Evolutionary conservation across 1,139 yeast genomes (phyloP), one percentile per base, ranked within the genome.

Genomic region (Scheffersomyces segobiensis): DNA sequence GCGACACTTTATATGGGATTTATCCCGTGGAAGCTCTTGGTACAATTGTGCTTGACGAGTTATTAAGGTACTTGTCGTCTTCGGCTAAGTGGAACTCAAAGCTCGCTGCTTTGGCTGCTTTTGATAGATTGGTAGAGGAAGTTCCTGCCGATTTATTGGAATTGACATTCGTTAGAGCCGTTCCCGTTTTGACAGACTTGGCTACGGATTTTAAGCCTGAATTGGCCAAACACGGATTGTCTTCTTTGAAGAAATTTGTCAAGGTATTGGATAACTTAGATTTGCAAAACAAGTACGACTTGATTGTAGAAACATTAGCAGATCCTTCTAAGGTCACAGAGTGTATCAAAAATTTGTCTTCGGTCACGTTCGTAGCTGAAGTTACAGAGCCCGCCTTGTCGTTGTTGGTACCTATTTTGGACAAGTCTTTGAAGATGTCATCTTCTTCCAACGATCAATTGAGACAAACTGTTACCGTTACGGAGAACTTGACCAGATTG

Each of bases 191-290:
- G 67, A 91, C 97, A 52, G 96, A 91, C 73, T 84, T 89, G 75
- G 86, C 97, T 65, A 95, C 97, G 60, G 99, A 95, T 75, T 92
- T 95, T 83, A 95, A 95, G 79, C 97, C 98, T 1, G 99, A 95
- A 77, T 83, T 95, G 61, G 92, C 98, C 50, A 89, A 90, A 68
- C 92, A 87, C 62, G 98, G 98, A 65, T 79, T 87, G 65, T 82
- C 83, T 65, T 82, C 91, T 17, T 81, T 93, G 74, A 83, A 85
- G 55, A 84, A 83, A 59, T 91, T 89, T 67, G 96, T 93, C 63
- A 84, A 86, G 67, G 89, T 91, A 55, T 82, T 95, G 66, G 99
- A 95, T 74, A 95, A 95, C 76, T 87, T 93, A 76, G 99, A 95
- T 79, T 85, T 95, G 69, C 86, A 88, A 58, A 93, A 95, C 67